A percentile compares a stretch with the other conserved stretches of the same genome.
phyloP scores from a whole-genome alignment of 257 asterid species.

The Pogostemon cablin region DNA sequence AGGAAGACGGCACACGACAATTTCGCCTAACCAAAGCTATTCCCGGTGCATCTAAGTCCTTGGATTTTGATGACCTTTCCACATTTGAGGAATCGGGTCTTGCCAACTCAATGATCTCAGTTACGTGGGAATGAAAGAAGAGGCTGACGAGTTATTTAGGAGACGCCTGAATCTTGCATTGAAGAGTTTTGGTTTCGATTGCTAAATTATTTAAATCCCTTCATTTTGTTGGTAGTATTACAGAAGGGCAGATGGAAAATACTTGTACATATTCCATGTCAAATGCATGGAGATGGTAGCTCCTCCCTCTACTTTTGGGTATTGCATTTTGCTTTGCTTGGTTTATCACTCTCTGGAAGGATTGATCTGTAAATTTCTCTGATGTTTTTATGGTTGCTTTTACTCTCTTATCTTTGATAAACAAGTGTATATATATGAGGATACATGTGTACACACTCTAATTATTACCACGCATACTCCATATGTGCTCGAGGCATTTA shows the following conservation, averaged over 20 bases:
- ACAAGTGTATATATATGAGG: too few relatives aligned
- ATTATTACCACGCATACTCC: too few relatives aligned
- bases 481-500: too few relatives aligned
- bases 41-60: constrained; percentile 63
- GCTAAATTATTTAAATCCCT: constrained; percentile 6
- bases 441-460: too few relatives aligned
- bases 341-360: constrained; percentile 17
- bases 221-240: constrained; percentile 21
- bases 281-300: constrained; percentile 9
- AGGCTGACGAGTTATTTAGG: not conserved
- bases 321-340: not conserved
- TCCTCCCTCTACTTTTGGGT: not conserved
- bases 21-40: constrained; percentile 78
- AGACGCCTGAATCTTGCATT: constrained; percentile 22
- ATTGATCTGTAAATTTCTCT: constrained; percentile 16
- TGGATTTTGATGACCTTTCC: constrained; percentile 49
- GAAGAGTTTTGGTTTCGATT: constrained; percentile 33
- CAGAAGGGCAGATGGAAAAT: constrained; percentile 32
- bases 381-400: not conserved
- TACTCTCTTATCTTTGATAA: not conserved
- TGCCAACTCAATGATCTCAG: constrained; percentile 83
- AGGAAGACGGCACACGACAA: constrained; percentile 55
- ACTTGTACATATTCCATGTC: constrained; percentile 35
- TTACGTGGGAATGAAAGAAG: constrained; percentile 66
- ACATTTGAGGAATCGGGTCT: constrained; percentile 78